phyloP scores from a whole-genome alignment of 192 early-diverging fungal genomes.

The Coemansia sp. region DNA sequence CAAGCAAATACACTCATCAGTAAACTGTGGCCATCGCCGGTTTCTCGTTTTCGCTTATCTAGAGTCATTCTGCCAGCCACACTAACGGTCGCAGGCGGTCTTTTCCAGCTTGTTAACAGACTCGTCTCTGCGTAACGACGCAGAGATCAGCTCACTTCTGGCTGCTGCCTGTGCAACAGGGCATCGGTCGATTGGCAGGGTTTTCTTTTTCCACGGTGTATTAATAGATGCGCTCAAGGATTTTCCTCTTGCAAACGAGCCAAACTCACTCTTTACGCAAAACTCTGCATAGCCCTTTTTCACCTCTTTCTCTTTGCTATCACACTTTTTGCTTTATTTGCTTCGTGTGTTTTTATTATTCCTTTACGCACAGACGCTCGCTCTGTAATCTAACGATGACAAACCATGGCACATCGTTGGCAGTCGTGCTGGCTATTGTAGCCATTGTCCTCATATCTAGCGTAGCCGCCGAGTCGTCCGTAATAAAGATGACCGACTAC shows the following conservation, averaged over 20 bases:
- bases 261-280: background rate
- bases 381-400: background rate
- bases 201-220: background rate
- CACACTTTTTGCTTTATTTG: background rate
- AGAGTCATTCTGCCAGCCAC: background rate
- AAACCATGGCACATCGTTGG: background rate
- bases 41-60: background rate
- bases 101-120: background rate
- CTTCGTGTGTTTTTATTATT: background rate
- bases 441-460: slow-evolving; percentile 10
- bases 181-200: slow-evolving; percentile 1
- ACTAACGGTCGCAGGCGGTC: no score
- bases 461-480: slow-evolving; percentile 14
- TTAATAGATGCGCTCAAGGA: background rate
- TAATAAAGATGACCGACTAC: slow-evolving; percentile 32
- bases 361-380: background rate
- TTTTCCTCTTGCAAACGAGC: background rate
- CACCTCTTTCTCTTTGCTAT: background rate
- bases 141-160: background rate
- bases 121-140: background rate
- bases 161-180: background rate
- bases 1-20: background rate
- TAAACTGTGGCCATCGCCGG: background rate
- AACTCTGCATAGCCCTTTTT: background rate
- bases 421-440: slow-evolving; percentile 4